A percentile compares a stretch with the other conserved stretches of the same genome.
These are phyloP conservation scores for Obelidium mucronatum DNA, from an alignment of 192 early-diverging fungal species.

Conservation along the genomic window DNA sequence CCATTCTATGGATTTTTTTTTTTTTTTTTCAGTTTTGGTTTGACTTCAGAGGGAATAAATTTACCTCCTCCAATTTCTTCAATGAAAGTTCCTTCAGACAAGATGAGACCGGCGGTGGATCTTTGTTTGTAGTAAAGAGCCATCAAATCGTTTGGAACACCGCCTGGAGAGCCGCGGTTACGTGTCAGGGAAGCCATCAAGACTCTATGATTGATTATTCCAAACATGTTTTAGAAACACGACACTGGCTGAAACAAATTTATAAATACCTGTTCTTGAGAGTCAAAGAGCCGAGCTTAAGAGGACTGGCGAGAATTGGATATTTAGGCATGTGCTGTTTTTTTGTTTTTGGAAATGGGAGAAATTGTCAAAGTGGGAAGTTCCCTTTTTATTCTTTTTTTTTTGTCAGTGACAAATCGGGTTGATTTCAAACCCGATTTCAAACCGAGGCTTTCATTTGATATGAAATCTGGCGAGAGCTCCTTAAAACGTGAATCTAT, in stretches of 20 bases:
- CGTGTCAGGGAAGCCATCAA: slow-evolving; percentile 35
- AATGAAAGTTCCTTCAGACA: slow-evolving; percentile 29
- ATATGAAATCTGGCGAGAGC: too few relatives aligned
- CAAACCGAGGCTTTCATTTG: too few relatives aligned
- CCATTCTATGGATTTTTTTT: slow-evolving; percentile 25
- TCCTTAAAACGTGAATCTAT: too few relatives aligned
- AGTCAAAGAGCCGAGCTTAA: slow-evolving; percentile 31
- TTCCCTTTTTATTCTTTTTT: too few relatives aligned
- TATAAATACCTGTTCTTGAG: slow-evolving; percentile 33
- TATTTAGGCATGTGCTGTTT: not conserved
- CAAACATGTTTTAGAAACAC: not conserved
- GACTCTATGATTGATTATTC: slow-evolving; percentile 11
- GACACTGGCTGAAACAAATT: not conserved
- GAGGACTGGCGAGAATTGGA: slow-evolving; percentile 17
- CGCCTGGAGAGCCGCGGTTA: slow-evolving; percentile 18
- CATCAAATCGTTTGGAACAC: slow-evolving; percentile 26
- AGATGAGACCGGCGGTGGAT: slow-evolving; percentile 29
- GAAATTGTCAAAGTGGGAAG: not conserved
- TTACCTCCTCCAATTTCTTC: slow-evolving; percentile 27
- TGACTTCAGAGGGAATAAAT: not conserved
- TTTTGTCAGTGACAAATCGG: not conserved
- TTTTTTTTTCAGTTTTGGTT: not conserved
- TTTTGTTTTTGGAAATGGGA: not conserved
- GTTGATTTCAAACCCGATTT: too few relatives aligned
- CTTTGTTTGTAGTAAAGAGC: slow-evolving; percentile 31